Evolutionary conservation across 192 early-diverging fungal species (phyloP).

Genomic region (Linnemannia schmuckeri): DNA sequence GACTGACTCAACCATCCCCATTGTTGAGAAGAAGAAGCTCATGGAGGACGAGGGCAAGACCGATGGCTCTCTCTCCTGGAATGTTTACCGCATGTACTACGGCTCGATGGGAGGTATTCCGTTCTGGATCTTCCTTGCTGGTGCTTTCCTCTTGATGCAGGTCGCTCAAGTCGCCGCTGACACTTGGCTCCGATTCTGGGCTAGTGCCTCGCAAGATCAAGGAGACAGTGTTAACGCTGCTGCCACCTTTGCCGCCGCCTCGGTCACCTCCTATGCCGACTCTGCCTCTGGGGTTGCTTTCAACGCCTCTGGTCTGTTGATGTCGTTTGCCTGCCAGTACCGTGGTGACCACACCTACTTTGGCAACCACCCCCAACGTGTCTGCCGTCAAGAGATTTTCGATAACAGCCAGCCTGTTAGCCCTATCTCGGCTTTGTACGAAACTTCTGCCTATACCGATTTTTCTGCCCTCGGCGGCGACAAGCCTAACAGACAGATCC

Average conservation of each 20-base stretch:
- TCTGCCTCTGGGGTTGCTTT: slow-evolving; percentile 25
- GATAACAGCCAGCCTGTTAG: slow-evolving; percentile 49
- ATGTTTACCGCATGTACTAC: slow-evolving; percentile 87
- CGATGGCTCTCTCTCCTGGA: slow-evolving; percentile 79
- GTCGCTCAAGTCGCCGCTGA: slow-evolving; percentile 59
- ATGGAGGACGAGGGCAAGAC: slow-evolving; percentile 89
- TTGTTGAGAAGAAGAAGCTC: slow-evolving; percentile 64
- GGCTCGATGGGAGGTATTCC: slow-evolving; percentile 71
- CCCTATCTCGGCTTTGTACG: slow-evolving; percentile 36
- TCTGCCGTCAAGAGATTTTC: slow-evolving; percentile 49
- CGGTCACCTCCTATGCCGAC: slow-evolving; percentile 26
- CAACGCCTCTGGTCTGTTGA: slow-evolving; percentile 42
- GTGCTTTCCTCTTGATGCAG: slow-evolving; percentile 59
- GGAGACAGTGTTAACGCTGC: neutral
- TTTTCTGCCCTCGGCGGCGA: slow-evolving; percentile 30
- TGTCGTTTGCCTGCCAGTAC: slow-evolving; percentile 57
- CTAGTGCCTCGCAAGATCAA: slow-evolving; percentile 17
- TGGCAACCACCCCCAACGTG: slow-evolving; percentile 39
- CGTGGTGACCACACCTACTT: slow-evolving; percentile 53
- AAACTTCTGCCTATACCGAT: neutral
- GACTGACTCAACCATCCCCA: slow-evolving; percentile 61
- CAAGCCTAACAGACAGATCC: slow-evolving; percentile 15
- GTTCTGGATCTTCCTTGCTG: slow-evolving; percentile 70
- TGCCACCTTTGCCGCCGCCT: slow-evolving; percentile 24
- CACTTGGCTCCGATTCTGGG: slow-evolving; percentile 55